Evolutionary conservation across 768 basidiomycete genomes (phyloP).

Genomic region (Sistotremastrum suecicum): DNA sequence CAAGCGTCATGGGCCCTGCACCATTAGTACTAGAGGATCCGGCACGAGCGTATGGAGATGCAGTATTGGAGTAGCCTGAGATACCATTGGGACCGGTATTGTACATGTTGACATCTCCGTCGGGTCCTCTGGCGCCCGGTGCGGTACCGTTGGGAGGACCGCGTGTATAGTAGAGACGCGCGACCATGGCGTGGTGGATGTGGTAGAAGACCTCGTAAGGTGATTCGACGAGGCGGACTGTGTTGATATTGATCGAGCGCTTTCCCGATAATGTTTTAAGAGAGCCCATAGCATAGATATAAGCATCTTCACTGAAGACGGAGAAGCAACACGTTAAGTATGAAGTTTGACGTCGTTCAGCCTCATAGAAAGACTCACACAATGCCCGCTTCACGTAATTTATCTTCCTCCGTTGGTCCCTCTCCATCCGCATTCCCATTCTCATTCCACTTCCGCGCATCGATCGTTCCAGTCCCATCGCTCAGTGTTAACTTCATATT

Average conservation of each 20-base stretch:
- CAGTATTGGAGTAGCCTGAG: no score
- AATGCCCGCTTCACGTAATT: constrained; percentile 20
- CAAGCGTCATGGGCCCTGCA: no score
- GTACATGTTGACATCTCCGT: no score
- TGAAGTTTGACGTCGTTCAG: neutral
- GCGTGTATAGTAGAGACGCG: constrained; percentile 49
- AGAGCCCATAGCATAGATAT: constrained; percentile 68
- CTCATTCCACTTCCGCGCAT: constrained; percentile 77
- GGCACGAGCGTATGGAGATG: no score
- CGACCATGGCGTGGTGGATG: constrained; percentile 56
- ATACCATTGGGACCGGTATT: no score
- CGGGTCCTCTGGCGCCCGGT: no score
- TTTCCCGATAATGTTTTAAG: constrained; percentile 75
- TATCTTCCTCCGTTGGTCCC: constrained; percentile 22
- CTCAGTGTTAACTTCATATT: constrained; percentile 70
- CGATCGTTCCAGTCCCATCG: constrained; percentile 72
- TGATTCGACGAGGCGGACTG: constrained; percentile 57
- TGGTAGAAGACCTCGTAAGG: constrained; percentile 75
- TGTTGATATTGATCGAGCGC: constrained; percentile 65
- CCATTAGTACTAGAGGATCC: no score
- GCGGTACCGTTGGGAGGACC: constrained; percentile 28
- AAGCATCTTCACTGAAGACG: constrained; percentile 47
- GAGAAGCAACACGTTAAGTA: neutral
- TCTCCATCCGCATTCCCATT: constrained; percentile 41
- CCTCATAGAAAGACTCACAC: constrained; percentile 18